phyloP scores from a whole-genome alignment of 345 rosid species.

The Excoecaria cochinchinensis region DNA sequence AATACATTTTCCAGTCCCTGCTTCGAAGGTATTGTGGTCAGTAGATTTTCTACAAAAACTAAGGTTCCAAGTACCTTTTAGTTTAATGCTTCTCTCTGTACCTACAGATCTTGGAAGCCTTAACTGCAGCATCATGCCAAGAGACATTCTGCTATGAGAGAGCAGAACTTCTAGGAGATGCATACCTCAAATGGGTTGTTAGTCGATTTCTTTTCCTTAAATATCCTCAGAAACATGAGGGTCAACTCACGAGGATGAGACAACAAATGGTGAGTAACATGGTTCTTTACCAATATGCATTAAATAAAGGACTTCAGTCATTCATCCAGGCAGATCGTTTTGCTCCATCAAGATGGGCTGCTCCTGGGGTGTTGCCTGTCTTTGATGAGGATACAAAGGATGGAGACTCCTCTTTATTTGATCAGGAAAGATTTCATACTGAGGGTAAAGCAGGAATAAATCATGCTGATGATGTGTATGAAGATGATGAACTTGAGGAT shows the following conservation, averaged over 20 bases:
- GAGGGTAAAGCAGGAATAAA: slow-evolving; percentile 33
- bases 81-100: slow-evolving; percentile 14
- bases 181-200: slow-evolving; percentile 97
- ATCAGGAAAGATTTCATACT: slow-evolving; percentile 45
- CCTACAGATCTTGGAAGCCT: slow-evolving; percentile 84
- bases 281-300: slow-evolving; percentile 82
- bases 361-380: slow-evolving; percentile 96
- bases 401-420: slow-evolving; percentile 71
- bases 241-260: slow-evolving; percentile 97
- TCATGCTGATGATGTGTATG: slow-evolving; percentile 35
- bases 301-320: slow-evolving; percentile 83
- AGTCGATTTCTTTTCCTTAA: slow-evolving; percentile 90
- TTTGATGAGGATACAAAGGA: slow-evolving; percentile 92
- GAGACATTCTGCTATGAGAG: slow-evolving; percentile 98
- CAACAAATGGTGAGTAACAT: slow-evolving; percentile 98
- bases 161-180: slow-evolving; percentile 99
- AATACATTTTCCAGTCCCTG: slow-evolving; percentile 65
- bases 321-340: slow-evolving; percentile 98
- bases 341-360: slow-evolving; percentile 99
- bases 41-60: background rate
- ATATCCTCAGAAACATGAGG: slow-evolving; percentile 97
- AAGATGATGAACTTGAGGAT: slow-evolving; percentile 81
- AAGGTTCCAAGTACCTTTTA: slow-evolving; percentile 1
- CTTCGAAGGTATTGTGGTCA: slow-evolving; percentile 59
- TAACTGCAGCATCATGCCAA: slow-evolving; percentile 99